These are phyloP conservation scores for Coemansia sp. DNA, from an alignment of 192 early-diverging fungal species.

Conservation along the genomic window DNA sequence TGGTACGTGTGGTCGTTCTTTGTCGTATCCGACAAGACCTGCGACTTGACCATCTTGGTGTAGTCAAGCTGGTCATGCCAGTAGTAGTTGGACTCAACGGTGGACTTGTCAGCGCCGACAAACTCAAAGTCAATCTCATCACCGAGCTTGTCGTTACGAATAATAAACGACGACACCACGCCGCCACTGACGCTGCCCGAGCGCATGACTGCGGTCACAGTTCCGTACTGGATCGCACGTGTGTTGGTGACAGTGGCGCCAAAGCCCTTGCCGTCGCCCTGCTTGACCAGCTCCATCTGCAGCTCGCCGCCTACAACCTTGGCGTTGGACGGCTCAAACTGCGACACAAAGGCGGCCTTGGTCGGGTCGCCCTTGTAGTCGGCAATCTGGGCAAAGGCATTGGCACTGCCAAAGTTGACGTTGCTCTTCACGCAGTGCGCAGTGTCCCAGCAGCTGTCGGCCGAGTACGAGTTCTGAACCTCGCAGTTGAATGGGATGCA, in stretches of 20 bases:
- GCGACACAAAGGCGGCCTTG: conserved; percentile 48
- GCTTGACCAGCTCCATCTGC: conserved; percentile 49
- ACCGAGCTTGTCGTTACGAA: conserved; percentile 52
- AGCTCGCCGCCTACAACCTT: conserved; percentile 41
- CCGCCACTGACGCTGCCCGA: conserved; percentile 55
- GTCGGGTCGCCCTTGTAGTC: conserved; percentile 57
- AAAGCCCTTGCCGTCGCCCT: conserved; percentile 51
- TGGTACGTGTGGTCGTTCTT: conserved; percentile 54
- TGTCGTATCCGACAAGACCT: conserved; percentile 38
- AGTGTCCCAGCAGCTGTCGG: conserved; percentile 44
- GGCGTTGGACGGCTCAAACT: conserved; percentile 57
- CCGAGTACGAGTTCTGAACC: conserved; percentile 34
- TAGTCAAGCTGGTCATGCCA: conserved; percentile 57
- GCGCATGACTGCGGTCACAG: conserved; percentile 54
- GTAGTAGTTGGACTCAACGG: conserved; percentile 65
- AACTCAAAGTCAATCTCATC: conserved; percentile 70
- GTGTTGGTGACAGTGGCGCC: conserved; percentile 58
- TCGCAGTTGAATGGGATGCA: conserved; percentile 52
- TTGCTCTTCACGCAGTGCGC: conserved; percentile 43
- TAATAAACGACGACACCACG: conserved; percentile 62
- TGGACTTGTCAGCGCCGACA: conserved; percentile 53
- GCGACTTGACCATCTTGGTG: conserved; percentile 52
- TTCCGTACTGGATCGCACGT: conserved; percentile 62
- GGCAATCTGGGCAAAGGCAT: conserved; percentile 33
- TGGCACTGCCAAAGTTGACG: conserved; percentile 26